Conservation (phyloP, 2,329 filamentous ascomycete genomes). For the Tolypocladium tundrense region DNA sequence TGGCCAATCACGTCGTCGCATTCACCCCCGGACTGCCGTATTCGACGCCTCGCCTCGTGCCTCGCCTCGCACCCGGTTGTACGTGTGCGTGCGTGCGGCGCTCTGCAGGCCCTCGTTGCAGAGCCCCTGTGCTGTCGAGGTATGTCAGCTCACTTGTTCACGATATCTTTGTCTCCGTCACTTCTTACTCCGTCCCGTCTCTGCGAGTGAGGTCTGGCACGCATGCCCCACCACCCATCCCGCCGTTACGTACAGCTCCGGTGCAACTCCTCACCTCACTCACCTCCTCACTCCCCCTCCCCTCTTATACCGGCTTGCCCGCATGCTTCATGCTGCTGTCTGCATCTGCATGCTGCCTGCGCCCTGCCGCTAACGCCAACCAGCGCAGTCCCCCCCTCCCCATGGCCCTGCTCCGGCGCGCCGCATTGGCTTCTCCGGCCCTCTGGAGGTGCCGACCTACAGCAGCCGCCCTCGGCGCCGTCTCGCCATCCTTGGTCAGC, state of each 20-base stretch:
- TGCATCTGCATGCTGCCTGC: too few relatives aligned
- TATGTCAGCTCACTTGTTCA: neutral
- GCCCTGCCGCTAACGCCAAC: neutral
- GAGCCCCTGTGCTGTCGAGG: neutral
- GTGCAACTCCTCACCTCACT: neutral
- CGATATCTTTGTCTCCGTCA: neutral
- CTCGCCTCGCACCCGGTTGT: neutral
- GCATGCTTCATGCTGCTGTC: too few relatives aligned
- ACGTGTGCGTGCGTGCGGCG: neutral
- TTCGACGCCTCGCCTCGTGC: neutral
- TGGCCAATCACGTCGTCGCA: neutral
- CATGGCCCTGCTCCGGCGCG: slow-evolving; percentile 16
- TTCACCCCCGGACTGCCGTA: neutral
- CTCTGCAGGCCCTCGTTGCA: neutral
- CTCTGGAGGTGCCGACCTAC: slow-evolving; percentile 11
- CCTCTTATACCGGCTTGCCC: too few relatives aligned
- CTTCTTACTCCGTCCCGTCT: neutral
- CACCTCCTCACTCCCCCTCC: neutral
- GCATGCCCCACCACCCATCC: neutral
- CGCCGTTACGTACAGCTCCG: neutral
- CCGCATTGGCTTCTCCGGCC: slow-evolving; percentile 12
- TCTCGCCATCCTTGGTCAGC: slow-evolving; percentile 1
- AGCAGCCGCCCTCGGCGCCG: slow-evolving; percentile 4
- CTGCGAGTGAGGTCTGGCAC: neutral
- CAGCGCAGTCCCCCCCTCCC: neutral